Conservation (phyloP, 2,329 filamentous ascomycete species). For the Calonectria crousiana region DNA sequence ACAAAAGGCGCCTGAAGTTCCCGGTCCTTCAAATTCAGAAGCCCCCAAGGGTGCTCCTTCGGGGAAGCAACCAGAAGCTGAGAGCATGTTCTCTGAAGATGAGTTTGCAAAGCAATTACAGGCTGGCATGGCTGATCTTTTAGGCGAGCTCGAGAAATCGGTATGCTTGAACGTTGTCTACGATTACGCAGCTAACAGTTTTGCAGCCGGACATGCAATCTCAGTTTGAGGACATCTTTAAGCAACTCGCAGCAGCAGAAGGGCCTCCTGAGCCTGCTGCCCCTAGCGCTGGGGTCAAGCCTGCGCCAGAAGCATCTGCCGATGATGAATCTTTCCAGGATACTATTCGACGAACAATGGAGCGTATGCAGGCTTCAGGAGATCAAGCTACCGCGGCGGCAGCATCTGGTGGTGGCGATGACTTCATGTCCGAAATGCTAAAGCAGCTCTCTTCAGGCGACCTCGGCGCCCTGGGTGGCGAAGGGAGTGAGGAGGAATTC, state of each 20-base stretch:
- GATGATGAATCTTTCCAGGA: slow-evolving; percentile 85
- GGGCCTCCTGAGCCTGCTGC: slow-evolving; percentile 40
- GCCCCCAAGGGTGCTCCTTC: slow-evolving; percentile 51
- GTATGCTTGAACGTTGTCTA: slow-evolving; percentile 51
- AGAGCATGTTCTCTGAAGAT: slow-evolving; percentile 71
- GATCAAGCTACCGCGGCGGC: slow-evolving; percentile 86
- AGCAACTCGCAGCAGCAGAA: slow-evolving; percentile 73
- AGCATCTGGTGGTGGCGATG: slow-evolving; percentile 75
- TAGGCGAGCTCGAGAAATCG: slow-evolving; percentile 76
- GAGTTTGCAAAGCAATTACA: slow-evolving; percentile 90
- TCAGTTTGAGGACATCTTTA: slow-evolving; percentile 83
- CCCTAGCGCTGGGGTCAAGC: slow-evolving; percentile 40
- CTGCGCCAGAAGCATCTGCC: slow-evolving; percentile 51
- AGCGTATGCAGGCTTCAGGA: slow-evolving; percentile 92
- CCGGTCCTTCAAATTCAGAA: slow-evolving; percentile 45
- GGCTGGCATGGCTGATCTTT: slow-evolving; percentile 86
- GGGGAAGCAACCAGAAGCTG: slow-evolving; percentile 35
- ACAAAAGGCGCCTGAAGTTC: slow-evolving; percentile 40
- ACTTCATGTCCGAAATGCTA: slow-evolving; percentile 91
- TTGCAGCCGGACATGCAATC: slow-evolving; percentile 77
- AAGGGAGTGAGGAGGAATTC: slow-evolving; percentile 81
- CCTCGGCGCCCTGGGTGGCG: slow-evolving; percentile 65
- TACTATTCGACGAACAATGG: slow-evolving; percentile 93
- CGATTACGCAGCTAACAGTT: slow-evolving; percentile 3
- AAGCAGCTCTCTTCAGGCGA: slow-evolving; percentile 80